Percentiles rank a stretch among this genome's conserved stretches.
Evolutionary conservation across 2,329 filamentous ascomycete genomes (phyloP).

Genomic region (Apiospora pterosperma): DNA sequence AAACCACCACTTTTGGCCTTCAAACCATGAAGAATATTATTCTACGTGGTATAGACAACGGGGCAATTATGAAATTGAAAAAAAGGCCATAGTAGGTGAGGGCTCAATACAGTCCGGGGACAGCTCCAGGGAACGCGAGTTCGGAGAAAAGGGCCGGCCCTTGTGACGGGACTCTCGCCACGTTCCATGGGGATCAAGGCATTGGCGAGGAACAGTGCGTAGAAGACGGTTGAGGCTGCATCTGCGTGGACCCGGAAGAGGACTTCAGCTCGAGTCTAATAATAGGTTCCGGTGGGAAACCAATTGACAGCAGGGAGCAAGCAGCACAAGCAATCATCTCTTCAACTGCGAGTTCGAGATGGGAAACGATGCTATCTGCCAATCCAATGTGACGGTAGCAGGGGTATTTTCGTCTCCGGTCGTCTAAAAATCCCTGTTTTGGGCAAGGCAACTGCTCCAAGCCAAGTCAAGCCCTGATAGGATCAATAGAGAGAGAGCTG

Average conservation of each 20-base stretch:
- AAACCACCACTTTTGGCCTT: not conserved
- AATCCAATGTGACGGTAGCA: not conserved
- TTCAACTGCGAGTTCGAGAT: not conserved
- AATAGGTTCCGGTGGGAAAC: not conserved
- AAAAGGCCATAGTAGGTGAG: not conserved
- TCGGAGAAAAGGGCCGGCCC: not conserved
- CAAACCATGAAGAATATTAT: not conserved
- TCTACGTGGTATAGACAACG: not conserved
- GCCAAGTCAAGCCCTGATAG: not conserved
- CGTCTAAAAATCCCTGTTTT: not conserved
- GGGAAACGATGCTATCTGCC: not conserved
- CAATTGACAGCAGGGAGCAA: not conserved
- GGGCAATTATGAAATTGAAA: not conserved
- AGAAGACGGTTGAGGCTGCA: too few relatives aligned
- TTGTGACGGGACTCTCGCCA: too few relatives aligned
- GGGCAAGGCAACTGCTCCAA: not conserved
- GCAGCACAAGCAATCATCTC: not conserved
- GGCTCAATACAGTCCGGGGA: not conserved
- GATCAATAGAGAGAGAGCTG: not conserved
- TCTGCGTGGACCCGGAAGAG: too few relatives aligned
- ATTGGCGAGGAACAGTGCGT: too few relatives aligned
- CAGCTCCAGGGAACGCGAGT: not conserved
- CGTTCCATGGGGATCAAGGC: too few relatives aligned
- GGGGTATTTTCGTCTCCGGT: not conserved
- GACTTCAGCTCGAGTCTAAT: not conserved